These are phyloP conservation scores for Phlegmacium glaucopus DNA, from an alignment of 768 basidiomycete genomes.

Conservation along the genomic window DNA sequence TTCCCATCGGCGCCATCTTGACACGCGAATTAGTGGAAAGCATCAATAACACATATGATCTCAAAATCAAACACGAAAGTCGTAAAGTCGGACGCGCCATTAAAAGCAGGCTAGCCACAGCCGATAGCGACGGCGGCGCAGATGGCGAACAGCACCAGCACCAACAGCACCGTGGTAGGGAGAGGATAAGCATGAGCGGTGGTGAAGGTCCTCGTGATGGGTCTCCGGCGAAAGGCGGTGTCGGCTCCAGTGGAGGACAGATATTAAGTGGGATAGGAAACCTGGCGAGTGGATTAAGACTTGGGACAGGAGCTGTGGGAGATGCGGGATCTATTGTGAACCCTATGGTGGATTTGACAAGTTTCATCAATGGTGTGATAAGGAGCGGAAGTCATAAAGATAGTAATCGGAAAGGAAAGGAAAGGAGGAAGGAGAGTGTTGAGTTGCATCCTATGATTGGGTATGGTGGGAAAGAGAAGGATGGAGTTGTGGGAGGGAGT, in stretches of 20 bases:
- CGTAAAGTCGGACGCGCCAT: slow-evolving; percentile 63
- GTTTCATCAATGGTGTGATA: slow-evolving; percentile 45
- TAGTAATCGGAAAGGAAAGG: slow-evolving; percentile 4
- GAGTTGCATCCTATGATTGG: slow-evolving; percentile 38
- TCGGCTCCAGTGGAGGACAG: slow-evolving; percentile 26
- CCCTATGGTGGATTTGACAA: slow-evolving; percentile 48
- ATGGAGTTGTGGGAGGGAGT: slow-evolving; percentile 32
- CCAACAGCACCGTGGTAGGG: slow-evolving; percentile 19
- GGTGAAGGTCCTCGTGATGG: slow-evolving; percentile 2
- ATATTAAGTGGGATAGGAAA: slow-evolving; percentile 41
- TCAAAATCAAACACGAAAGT: slow-evolving; percentile 41
- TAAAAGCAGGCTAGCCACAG: slow-evolving; percentile 56
- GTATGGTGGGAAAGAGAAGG: slow-evolving; percentile 25
- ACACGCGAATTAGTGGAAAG: slow-evolving; percentile 43
- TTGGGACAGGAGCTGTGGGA: slow-evolving; percentile 21
- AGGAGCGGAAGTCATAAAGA: slow-evolving; percentile 6
- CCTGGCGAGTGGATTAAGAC: slow-evolving; percentile 24
- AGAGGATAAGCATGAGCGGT: slow-evolving; percentile 15
- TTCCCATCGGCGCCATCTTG: slow-evolving; percentile 25
- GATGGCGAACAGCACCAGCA: slow-evolving; percentile 26
- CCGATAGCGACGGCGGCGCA: slow-evolving; percentile 11
- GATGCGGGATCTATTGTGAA: slow-evolving; percentile 42
- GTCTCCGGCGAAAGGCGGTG: not conserved
- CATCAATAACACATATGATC: slow-evolving; percentile 48
- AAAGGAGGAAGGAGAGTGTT: slow-evolving; percentile 32